Base-by-base conservation (phyloP, 2,329 filamentous ascomycete species). In the Scolecobasidium constrictum region DNA sequence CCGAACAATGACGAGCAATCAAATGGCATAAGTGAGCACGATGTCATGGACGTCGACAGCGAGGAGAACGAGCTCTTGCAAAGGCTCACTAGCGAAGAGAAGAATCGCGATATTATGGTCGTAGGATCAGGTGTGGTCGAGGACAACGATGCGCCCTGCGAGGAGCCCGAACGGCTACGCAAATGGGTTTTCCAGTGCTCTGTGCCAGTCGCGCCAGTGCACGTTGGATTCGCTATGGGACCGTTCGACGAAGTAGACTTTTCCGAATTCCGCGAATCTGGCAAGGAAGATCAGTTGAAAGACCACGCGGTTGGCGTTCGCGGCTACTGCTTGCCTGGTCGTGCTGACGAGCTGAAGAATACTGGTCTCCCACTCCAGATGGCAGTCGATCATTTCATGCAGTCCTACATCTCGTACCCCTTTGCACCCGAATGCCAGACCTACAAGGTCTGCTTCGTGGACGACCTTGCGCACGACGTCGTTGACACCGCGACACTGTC, bases 171-270 rank as follows among this genome's bases (percentile, higher is more conserved):
- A 53, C 75, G 81, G 42, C 78, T 77, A 18, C 87, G 86, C 57
- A 95, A 94, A 62, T 87, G 86, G 2, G 84, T 92, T 57, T 98
- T 96, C 56, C 77, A 79, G 43, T 81, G 84, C 39, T 74, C 75
- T 46, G 78, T 80, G 48, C 78, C 83, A 40, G 77, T 92, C 6
- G 80, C 87, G 1, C 82, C 90, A 2, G 83, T 88, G 48, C 90
- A 96, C 57, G 80, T 98, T 49, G 90, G 88, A 4, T 94, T 98
- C 59, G 85, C 87, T 2, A 77, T 96, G 44, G 92, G 93, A 0
- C 92, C 93, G 0, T 98, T 98, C 57, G 87, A 96, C 60, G 83
- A 90, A 51, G 81, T 96, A 42, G 86, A 95, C 56, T 69, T 98
- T 4, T 83, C 86, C 2, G 84, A 90, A 52, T 94, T 86, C 53